Base-by-base conservation (phyloP, 768 basidiomycete genomes). In the Sistotremastrum suecicum region DNA sequence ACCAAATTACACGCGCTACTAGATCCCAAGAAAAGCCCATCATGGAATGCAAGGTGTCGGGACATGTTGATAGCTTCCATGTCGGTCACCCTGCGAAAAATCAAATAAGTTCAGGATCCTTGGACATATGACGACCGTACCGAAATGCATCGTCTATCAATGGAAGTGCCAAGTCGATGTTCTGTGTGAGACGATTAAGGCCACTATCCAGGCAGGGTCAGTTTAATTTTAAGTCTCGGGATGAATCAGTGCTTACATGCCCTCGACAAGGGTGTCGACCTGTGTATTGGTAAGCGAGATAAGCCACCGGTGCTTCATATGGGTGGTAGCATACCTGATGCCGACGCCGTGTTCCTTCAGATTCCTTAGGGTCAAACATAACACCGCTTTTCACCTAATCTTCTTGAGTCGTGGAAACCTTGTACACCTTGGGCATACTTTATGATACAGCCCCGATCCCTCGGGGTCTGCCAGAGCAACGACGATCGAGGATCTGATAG, bases 21-120 rank as follows among this genome's bases (percentile, higher is more conserved):
- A 0, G 92, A 97, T 9, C 95, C 95, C 30, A 98, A 69, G 65
- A 92, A 98, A 30, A 99, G 67, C 0, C 95, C 95, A 52, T 99
- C 95, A 45, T 86, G 69, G 42, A 81, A 68, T 3, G 95, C 89
- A n/a, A 99, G 74, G 59, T 91, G 90, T 20, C 92, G 79, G 1
- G 91, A 84, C 94, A 98, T 98, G 5, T 84, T 78, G 41, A 98
- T 88, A 0, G 94, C 94, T 63, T 99, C 94, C 2, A 74, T 79
- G 53, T 98, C 95, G 2, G 85, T 82, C 59, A 97, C 78, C 48
- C 92, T 92, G 58, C 7, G n/a, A 5, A 33, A 34, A 41, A 43
- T 8, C 35, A 36, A 33, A 46, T 42, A 30, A 43, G 28, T 42
- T 9, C 43, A 4, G 7, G 36, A 9, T 20, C 36, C 28, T 32